phyloP scores from a whole-genome alignment of 352 stramenopile species.

The Pythium aquatile region DNA sequence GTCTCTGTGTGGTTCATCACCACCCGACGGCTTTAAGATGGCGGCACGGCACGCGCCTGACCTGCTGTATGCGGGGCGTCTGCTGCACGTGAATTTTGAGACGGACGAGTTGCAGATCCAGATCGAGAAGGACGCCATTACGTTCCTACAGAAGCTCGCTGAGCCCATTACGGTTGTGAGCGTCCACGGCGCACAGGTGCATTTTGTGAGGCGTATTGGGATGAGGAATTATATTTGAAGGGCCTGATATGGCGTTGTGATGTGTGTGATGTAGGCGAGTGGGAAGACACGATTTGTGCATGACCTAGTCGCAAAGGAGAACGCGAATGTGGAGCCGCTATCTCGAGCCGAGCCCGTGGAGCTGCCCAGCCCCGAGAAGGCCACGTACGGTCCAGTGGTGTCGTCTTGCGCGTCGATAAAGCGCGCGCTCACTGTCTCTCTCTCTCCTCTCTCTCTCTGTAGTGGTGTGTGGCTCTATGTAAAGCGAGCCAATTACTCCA shows the following conservation, averaged over 20 bases:
- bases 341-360: not conserved
- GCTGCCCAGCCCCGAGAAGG: constrained; percentile 9
- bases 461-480: constrained; percentile 74
- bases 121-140: constrained; percentile 68
- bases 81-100: constrained; percentile 52
- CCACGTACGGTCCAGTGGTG: constrained; percentile 4
- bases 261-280: constrained; percentile 28
- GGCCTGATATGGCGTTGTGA: too few species aligned
- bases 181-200: constrained; percentile 52
- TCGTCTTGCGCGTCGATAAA: not conserved
- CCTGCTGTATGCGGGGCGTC: constrained; percentile 61
- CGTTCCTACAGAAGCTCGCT: constrained; percentile 66
- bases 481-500: constrained; percentile 56
- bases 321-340: constrained; percentile 18
- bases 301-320: constrained; percentile 36
- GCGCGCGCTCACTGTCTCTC: too few species aligned
- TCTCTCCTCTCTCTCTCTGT: not conserved
- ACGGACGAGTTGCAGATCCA: constrained; percentile 59
- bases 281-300: constrained; percentile 54
- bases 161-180: constrained; percentile 71
- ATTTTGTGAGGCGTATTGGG: not conserved
- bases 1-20: not conserved
- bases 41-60: constrained; percentile 21
- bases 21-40: not conserved
- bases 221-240: too few species aligned